Percentiles rank a stretch among this genome's conserved stretches.
Evolutionary conservation across 1,139 yeast species (phyloP).

Genomic region (Protomyces inouyei): DNA sequence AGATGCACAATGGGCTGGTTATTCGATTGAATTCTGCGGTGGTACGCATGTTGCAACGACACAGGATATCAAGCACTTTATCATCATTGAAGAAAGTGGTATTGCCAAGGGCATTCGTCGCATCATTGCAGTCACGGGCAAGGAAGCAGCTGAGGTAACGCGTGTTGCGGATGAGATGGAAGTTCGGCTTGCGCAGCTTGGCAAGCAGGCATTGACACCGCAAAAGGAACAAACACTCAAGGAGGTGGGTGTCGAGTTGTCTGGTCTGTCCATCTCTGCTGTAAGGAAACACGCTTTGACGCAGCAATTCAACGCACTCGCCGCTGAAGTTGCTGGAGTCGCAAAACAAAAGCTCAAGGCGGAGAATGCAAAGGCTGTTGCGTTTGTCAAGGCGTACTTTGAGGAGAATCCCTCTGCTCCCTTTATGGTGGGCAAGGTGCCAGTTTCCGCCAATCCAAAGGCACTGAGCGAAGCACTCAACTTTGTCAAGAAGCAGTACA

Average conservation of each 20-base stretch:
- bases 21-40: slow-evolving; percentile 95
- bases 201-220: slow-evolving; percentile 54
- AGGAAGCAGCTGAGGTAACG: slow-evolving; percentile 85
- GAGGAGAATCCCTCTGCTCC: slow-evolving; percentile 46
- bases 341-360: slow-evolving; percentile 80
- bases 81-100: slow-evolving; percentile 89
- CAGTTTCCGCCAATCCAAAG: slow-evolving; percentile 80
- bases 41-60: slow-evolving; percentile 95
- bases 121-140: slow-evolving; percentile 93
- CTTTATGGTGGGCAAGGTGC: slow-evolving; percentile 58
- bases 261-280: slow-evolving; percentile 76
- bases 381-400: slow-evolving; percentile 71
- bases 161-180: slow-evolving; percentile 70
- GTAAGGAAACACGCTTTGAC: slow-evolving; percentile 71
- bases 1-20: slow-evolving; percentile 65
- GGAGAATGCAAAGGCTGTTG: slow-evolving; percentile 75
- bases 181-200: slow-evolving; percentile 54
- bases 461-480: slow-evolving; percentile 90
- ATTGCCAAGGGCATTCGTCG: slow-evolving; percentile 98
- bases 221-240: slow-evolving; percentile 73
- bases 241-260: slow-evolving; percentile 76
- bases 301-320: slow-evolving; percentile 68
- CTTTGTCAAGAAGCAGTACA: slow-evolving; percentile 70
- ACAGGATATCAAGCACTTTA: slow-evolving; percentile 85
- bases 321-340: slow-evolving; percentile 82